A percentile compares a stretch with the other conserved stretches of the same genome.
phyloP scores from a whole-genome alignment of 1,284 basidiomycete species.

The Bjerkandera adusta region DNA sequence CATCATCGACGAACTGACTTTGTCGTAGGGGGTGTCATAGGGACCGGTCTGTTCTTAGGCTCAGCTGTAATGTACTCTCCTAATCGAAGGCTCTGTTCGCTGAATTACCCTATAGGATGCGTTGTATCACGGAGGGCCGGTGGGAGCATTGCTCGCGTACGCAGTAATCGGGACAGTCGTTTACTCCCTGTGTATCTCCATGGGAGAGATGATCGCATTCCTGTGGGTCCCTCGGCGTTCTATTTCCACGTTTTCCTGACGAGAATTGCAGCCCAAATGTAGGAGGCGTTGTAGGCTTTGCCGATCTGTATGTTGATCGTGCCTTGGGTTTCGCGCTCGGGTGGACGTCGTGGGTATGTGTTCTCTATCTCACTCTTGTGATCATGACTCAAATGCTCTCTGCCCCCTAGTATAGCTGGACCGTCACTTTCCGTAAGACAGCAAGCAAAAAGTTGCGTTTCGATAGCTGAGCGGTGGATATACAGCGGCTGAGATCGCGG shows the following conservation, averaged over 20 bases:
- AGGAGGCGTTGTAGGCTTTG: constrained; percentile 75
- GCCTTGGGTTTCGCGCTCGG: constrained; percentile 24
- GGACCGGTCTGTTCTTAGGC: constrained; percentile 44
- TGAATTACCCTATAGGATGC: constrained; percentile 46
- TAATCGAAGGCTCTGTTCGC: neutral
- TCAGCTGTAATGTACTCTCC: constrained; percentile 17
- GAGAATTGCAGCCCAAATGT: constrained; percentile 64
- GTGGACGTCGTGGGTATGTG: constrained; percentile 24
- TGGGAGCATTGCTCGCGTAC: constrained; percentile 64
- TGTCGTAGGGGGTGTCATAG: constrained; percentile 38
- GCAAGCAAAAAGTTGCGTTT: neutral
- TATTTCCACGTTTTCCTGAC: neutral
- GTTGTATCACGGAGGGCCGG: constrained; percentile 51
- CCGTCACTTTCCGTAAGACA: constrained; percentile 22
- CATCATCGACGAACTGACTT: constrained; percentile 15
- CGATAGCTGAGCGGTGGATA: too few species aligned
- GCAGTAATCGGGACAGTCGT: constrained; percentile 43
- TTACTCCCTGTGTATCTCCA: constrained; percentile 33
- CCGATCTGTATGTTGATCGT: constrained; percentile 32
- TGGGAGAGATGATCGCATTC: constrained; percentile 27
- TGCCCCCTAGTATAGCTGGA: constrained; percentile 23
- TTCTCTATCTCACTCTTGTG: neutral
- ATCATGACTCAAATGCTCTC: neutral
- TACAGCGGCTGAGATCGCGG: constrained; percentile 24
- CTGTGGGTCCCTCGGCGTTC: constrained; percentile 12